A percentile compares a stretch with the other conserved stretches of the same genome.
Evolutionary conservation across 1,284 basidiomycete genomes (phyloP).

Genomic region (Porphyrellus sp.): DNA sequence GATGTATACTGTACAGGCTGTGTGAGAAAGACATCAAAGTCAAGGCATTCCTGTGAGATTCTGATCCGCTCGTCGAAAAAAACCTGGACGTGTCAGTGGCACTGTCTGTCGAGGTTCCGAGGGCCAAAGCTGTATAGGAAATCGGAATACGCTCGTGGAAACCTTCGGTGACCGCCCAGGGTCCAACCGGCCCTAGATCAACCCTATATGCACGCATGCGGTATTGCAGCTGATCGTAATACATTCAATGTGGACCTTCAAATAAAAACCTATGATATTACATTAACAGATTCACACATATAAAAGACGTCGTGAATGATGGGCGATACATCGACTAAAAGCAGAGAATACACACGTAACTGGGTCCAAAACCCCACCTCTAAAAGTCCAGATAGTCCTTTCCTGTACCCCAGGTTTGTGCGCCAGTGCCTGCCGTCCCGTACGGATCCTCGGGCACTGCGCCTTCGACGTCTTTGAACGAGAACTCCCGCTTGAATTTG

Average conservation of each 20-base stretch:
- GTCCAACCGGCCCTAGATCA: too few relatives aligned
- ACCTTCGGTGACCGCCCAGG: too few relatives aligned
- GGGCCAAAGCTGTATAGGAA: too few relatives aligned
- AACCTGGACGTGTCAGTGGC: too few relatives aligned
- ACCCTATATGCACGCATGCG: too few relatives aligned
- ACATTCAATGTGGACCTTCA: neutral
- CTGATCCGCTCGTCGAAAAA: too few relatives aligned
- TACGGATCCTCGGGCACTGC: constrained; percentile 58
- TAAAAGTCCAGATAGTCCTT: constrained; percentile 71
- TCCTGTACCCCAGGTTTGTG: constrained; percentile 43
- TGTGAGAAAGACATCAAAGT: too few relatives aligned
- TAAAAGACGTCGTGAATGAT: neutral
- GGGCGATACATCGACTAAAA: neutral
- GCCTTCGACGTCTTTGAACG: constrained; percentile 64
- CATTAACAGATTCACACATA: constrained; percentile 9
- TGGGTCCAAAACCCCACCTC: neutral
- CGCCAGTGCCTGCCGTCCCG: constrained; percentile 41
- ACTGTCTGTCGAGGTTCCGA: too few relatives aligned
- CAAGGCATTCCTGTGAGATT: too few relatives aligned
- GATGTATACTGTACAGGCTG: too few relatives aligned
- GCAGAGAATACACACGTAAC: neutral
- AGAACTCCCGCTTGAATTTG: constrained; percentile 77
- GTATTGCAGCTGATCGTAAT: too few relatives aligned
- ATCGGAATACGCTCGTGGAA: too few relatives aligned
- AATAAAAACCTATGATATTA: neutral